phyloP scores from a whole-genome alignment of 192 early-diverging fungal species.

The Helicostylum pulchrum region DNA sequence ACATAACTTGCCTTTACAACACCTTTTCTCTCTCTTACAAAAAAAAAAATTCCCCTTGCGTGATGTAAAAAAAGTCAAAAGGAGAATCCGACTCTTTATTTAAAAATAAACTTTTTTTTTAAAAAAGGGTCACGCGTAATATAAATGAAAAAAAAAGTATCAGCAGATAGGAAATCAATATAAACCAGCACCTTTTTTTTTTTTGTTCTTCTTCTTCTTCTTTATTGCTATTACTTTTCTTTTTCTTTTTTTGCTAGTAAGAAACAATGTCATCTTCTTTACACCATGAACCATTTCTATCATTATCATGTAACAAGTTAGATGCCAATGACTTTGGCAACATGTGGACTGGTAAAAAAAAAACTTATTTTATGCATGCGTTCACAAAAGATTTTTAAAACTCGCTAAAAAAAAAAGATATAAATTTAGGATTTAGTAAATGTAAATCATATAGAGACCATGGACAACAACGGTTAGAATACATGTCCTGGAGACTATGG shows the following conservation, averaged over 20 bases:
- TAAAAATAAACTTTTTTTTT: neutral
- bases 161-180: constrained; percentile 9
- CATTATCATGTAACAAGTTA: neutral
- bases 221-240: constrained; percentile 9
- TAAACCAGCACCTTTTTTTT: constrained; percentile 6
- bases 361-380: neutral
- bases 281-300: neutral
- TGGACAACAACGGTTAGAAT: constrained; percentile 29
- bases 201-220: constrained; percentile 1
- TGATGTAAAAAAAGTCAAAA: neutral
- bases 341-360: constrained; percentile 1
- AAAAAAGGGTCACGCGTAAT: too few relatives aligned
- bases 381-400: too few relatives aligned
- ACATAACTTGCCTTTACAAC: constrained; percentile 1
- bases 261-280: neutral
- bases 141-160: neutral
- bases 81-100: constrained; percentile 1
- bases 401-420: neutral
- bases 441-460: constrained; percentile 26
- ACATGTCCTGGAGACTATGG: constrained; percentile 39
- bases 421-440: constrained; percentile 28
- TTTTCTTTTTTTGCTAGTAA: neutral
- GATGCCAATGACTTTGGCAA: neutral
- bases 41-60: neutral
- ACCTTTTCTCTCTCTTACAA: neutral